Evolutionary conservation across 305 asterid species (phyloP).

Genomic region (Fraxinus latifolia): DNA sequence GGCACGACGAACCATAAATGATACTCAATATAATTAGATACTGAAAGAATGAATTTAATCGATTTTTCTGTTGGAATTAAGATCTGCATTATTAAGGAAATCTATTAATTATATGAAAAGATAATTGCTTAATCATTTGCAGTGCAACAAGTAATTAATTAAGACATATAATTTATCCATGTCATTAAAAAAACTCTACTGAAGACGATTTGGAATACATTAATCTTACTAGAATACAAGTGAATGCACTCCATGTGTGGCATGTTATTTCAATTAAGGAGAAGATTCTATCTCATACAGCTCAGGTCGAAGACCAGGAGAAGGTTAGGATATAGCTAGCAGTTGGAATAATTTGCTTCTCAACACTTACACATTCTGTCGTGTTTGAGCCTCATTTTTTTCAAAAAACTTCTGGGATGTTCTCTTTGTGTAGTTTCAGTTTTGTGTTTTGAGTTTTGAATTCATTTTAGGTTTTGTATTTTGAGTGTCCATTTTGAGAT

Average conservation of each 20-base stretch:
- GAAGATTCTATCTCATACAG: too few species aligned
- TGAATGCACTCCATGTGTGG: constrained; percentile 26
- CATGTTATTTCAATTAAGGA: constrained; percentile 9
- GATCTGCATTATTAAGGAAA: constrained; percentile 14
- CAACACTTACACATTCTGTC: too few species aligned
- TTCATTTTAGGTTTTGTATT: too few species aligned
- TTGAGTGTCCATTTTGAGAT: too few species aligned
- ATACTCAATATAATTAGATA: background rate
- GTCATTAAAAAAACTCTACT: background rate
- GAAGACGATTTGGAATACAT: background rate
- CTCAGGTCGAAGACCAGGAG: too few species aligned
- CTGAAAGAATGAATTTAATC: background rate
- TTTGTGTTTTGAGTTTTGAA: too few species aligned
- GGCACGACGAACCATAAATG: constrained; percentile 10
- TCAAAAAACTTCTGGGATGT: too few species aligned
- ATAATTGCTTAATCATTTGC: background rate
- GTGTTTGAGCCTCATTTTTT: too few species aligned
- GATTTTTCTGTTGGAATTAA: constrained; percentile 5
- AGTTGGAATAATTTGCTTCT: background rate
- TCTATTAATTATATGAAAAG: background rate
- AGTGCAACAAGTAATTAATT: background rate
- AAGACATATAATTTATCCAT: background rate
- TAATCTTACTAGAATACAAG: background rate
- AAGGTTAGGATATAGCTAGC: background rate
- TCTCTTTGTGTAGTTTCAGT: too few species aligned